Percentiles rank a stretch among this genome's conserved stretches.
These are phyloP conservation scores for Viola odorata DNA, from an alignment of 345 rosid genomes.

Conservation along the genomic window DNA sequence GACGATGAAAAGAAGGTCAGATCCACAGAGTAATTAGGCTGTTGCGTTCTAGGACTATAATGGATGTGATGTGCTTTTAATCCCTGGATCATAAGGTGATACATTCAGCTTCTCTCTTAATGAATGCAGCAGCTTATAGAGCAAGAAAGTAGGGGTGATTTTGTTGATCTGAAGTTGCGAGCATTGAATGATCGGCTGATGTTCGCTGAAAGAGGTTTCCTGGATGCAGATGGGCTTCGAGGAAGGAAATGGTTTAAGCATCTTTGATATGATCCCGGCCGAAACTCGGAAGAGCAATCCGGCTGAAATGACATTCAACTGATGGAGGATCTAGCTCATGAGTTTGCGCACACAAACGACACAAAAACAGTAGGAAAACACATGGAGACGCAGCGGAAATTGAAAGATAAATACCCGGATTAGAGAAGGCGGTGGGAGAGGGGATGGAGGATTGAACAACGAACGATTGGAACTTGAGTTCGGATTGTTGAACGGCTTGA, in stretches of 20 bases:
- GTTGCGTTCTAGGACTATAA: background rate
- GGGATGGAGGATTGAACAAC: no score
- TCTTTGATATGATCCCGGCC: no score
- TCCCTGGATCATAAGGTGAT: background rate
- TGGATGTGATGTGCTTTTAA: background rate
- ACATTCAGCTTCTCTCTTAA: slow-evolving; percentile 2
- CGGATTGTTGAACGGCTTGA: no score
- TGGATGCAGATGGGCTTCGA: slow-evolving; percentile 67
- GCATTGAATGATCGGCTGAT: slow-evolving; percentile 75
- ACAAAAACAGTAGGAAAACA: no score
- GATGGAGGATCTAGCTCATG: no score
- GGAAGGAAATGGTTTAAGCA: slow-evolving; percentile 91
- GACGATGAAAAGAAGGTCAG: slow-evolving; percentile 59
- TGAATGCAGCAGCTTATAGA: slow-evolving; percentile 44
- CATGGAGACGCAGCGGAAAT: no score
- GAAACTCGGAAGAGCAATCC: no score
- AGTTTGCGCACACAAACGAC: no score
- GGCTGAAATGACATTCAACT: no score
- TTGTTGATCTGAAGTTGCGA: slow-evolving; percentile 35
- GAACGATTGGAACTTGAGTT: no score
- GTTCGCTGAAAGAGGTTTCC: slow-evolving; percentile 89
- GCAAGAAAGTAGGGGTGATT: slow-evolving; percentile 23
- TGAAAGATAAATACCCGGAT: no score
- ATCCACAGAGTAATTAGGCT: background rate
- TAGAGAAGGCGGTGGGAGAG: no score